phyloP scores from a whole-genome alignment of 2,329 filamentous ascomycete genomes.

The Paraconiothyrium brasiliense region DNA sequence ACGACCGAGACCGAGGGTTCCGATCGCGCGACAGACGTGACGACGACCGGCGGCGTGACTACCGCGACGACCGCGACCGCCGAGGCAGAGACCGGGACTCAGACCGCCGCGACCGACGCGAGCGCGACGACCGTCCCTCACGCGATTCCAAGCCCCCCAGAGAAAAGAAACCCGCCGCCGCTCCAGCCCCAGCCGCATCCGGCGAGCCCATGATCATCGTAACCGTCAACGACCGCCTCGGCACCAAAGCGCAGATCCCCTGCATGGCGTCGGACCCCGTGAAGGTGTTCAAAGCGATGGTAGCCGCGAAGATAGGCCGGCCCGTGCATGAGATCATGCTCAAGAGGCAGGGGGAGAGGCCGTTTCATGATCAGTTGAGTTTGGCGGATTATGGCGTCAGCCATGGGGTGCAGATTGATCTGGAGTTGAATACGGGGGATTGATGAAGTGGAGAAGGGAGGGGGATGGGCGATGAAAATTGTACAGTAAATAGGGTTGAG shows the following conservation, averaged over 20 bases:
- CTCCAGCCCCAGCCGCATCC: conserved; percentile 31
- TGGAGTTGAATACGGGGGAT: conserved; percentile 52
- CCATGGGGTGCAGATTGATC: conserved; percentile 76
- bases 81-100: conserved; percentile 22
- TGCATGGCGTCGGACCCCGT: conserved; percentile 87
- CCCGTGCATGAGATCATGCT: conserved; percentile 91
- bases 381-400: conserved; percentile 93
- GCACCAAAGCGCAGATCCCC: conserved; percentile 93
- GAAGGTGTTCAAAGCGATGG: conserved; percentile 88
- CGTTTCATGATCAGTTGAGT: conserved; percentile 90
- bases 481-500: too few species aligned
- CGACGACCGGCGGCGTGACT: conserved; percentile 37
- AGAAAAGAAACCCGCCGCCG: conserved; percentile 39
- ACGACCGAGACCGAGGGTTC: conserved; percentile 53
- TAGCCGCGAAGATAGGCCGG: conserved; percentile 86
- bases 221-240: conserved; percentile 91
- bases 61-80: conserved; percentile 39
- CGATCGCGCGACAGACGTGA: conserved; percentile 16
- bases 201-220: conserved; percentile 91
- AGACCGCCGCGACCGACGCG: conserved; percentile 19
- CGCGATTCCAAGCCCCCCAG: conserved; percentile 43
- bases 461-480: not conserved
- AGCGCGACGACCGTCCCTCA: conserved; percentile 4
- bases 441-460: conserved; percentile 18
- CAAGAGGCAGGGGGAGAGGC: conserved; percentile 89